Evolutionary conservation across 192 early-diverging fungal species (phyloP), one percentile per base, ranked within the genome.

Genomic region (Phycomyces blakesleeanus): DNA sequence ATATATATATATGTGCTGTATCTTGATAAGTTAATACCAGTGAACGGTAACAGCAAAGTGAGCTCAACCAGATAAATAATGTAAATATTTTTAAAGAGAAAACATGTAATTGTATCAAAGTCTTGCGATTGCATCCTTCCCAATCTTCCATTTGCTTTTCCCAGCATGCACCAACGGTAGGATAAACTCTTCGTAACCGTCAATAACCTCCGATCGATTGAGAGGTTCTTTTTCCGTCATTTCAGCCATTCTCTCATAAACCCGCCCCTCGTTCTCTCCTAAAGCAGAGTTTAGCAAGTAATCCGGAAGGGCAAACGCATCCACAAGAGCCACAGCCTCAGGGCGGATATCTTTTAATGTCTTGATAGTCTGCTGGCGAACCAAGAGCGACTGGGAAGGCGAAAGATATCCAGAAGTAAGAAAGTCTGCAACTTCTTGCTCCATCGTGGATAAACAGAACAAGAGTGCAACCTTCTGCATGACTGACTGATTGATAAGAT

Each of bases 291-390:
- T 85, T 15, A 95, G 78, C n/a, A 81, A 61, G 55, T 86, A 86
- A 39, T 95, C 93, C 0, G 89, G 80, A 42, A 91, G 72, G 5
- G 76, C 83, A 76, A 89, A 93, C 0, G 89, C 81, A 42, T 95
- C 93, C 12, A 91, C 90, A 14, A 95, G 75, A 0, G 87, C 81
- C 34, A 95, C 82, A 12, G 86, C 86, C 69, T 95, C 81, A 57
- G 81, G 83, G n/a, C 91, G 79, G 14, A 95, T 76, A 21, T 83
- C 79, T 55, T 80, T 78, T 47, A 91, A 78, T 7, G 81, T 42
- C 16, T 58, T 67, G 34, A 82, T 80, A 42, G 87, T 72, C 0
- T 74, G 68, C n/a, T 67, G 41, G 41, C 82, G 82, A 39, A 92
- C 34, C 68, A 78, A 56, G 2, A 69, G 60, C 0, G 81, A 64